These are phyloP conservation scores for Kodamaea plutei DNA, from an alignment of 1,139 yeast genomes.

Conservation along the genomic window DNA sequence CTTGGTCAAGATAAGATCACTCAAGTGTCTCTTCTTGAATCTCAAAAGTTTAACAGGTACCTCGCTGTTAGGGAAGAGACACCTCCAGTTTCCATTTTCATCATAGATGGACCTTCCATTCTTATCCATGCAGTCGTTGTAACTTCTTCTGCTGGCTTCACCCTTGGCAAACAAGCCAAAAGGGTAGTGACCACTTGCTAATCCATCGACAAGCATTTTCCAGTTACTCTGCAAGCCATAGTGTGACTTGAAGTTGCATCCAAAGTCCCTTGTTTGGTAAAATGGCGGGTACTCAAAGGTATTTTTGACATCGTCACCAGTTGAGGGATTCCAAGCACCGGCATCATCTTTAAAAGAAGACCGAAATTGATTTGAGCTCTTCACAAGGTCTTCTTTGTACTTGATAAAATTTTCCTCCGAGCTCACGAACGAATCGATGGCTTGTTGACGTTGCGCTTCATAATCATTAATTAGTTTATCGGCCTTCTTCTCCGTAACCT, in stretches of 20 bases:
- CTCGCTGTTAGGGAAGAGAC: constrained; percentile 65
- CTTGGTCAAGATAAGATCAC: constrained; percentile 41
- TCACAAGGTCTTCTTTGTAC: not conserved
- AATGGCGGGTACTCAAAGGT: not conserved
- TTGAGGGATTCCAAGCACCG: not conserved
- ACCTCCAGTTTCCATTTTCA: constrained; percentile 77
- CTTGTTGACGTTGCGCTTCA: not conserved
- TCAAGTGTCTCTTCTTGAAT: constrained; percentile 23
- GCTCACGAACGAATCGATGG: no score
- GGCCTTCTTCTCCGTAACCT: no score
- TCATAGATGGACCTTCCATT: constrained; percentile 80
- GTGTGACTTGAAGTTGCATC: not conserved
- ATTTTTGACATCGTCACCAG: not conserved
- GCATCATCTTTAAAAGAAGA: no score
- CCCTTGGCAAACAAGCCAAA: constrained; percentile 55
- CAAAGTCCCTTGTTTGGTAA: not conserved
- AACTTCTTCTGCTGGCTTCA: constrained; percentile 59
- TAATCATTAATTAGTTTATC: no score
- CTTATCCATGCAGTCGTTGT: constrained; percentile 56
- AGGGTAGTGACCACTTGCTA: constrained; percentile 23
- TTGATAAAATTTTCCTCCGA: not conserved
- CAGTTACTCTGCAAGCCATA: not conserved
- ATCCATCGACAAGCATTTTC: not conserved
- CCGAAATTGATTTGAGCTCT: no score
- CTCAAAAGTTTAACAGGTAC: constrained; percentile 34